A percentile compares a stretch with the other conserved stretches of the same genome.
Conservation (phyloP, 169 alveolate genomes). For the Eimeria zaria region DNA sequence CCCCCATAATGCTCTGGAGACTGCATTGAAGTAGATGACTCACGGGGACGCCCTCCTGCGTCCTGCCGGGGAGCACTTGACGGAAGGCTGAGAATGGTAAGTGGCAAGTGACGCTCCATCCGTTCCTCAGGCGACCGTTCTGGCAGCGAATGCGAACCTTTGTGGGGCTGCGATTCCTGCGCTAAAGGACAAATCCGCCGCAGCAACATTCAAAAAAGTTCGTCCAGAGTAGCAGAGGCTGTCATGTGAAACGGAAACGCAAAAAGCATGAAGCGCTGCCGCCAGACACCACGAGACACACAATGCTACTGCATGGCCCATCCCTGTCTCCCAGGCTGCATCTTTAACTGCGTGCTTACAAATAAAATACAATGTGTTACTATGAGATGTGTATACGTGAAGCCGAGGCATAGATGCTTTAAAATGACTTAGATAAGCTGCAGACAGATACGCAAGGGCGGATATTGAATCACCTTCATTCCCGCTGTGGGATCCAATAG, state of each 20-base stretch:
- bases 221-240: not conserved
- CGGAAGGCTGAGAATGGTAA: slow-evolving; percentile 40
- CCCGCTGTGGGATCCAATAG: not conserved
- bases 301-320: too few relatives aligned
- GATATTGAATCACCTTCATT: not conserved
- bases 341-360: not conserved
- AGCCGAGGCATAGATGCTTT: not conserved
- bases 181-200: not conserved
- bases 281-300: not conserved
- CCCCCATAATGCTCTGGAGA: not conserved
- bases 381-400: not conserved
- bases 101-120: slow-evolving; percentile 70
- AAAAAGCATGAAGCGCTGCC: not conserved
- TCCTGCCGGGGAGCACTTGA: slow-evolving; percentile 1
- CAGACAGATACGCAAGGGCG: not conserved
- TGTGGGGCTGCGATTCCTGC: not conserved
- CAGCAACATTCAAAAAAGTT: not conserved
- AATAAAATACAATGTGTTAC: not conserved
- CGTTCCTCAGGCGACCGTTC: slow-evolving; percentile 66
- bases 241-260: not conserved
- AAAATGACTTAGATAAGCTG: not conserved
- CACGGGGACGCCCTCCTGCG: not conserved
- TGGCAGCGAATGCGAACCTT: slow-evolving; percentile 18
- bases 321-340: not conserved
- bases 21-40: not conserved